A percentile compares a stretch with the other conserved stretches of the same genome.
These are phyloP conservation scores for Sporothrix curviconia DNA, from an alignment of 2,329 filamentous ascomycete genomes.

Conservation along the genomic window DNA sequence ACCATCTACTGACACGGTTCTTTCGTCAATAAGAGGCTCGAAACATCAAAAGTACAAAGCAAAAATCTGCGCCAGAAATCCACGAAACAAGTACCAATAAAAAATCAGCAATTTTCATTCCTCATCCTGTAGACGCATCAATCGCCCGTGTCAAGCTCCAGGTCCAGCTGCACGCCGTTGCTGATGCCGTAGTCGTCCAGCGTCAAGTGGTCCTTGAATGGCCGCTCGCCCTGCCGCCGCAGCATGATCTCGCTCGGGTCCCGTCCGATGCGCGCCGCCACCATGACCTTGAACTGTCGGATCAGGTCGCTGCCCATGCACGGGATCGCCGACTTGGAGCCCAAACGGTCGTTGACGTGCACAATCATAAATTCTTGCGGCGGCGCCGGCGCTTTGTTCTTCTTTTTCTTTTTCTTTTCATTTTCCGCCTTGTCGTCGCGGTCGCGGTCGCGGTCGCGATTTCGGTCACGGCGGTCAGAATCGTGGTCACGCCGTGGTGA, in stretches of 20 bases:
- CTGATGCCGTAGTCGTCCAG: slow-evolving; percentile 91
- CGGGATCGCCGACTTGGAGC: slow-evolving; percentile 90
- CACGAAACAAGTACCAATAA: not conserved
- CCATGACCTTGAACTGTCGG: slow-evolving; percentile 82
- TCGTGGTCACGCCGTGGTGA: slow-evolving; percentile 8
- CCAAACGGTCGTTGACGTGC: slow-evolving; percentile 87
- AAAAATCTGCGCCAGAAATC: too few species aligned
- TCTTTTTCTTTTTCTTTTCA: slow-evolving; percentile 45
- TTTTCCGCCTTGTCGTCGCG: slow-evolving; percentile 22
- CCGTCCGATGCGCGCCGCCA: slow-evolving; percentile 80
- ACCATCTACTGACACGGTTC: not conserved
- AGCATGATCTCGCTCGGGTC: slow-evolving; percentile 87
- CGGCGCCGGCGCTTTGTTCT: not conserved
- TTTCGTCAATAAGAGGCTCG: too few species aligned
- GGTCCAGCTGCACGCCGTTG: slow-evolving; percentile 69
- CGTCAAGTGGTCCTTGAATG: slow-evolving; percentile 86
- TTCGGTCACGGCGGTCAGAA: slow-evolving; percentile 14
- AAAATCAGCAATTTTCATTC: not conserved
- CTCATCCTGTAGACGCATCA: slow-evolving; percentile 27
- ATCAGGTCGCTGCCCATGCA: slow-evolving; percentile 81
- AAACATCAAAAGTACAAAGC: too few species aligned
- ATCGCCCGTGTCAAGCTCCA: slow-evolving; percentile 57
- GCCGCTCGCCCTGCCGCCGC: slow-evolving; percentile 84
- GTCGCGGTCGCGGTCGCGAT: too few species aligned
- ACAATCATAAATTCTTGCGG: slow-evolving; percentile 64